Conservation (phyloP, 441 rosid genomes). For the Dalechampia spathulata region DNA sequence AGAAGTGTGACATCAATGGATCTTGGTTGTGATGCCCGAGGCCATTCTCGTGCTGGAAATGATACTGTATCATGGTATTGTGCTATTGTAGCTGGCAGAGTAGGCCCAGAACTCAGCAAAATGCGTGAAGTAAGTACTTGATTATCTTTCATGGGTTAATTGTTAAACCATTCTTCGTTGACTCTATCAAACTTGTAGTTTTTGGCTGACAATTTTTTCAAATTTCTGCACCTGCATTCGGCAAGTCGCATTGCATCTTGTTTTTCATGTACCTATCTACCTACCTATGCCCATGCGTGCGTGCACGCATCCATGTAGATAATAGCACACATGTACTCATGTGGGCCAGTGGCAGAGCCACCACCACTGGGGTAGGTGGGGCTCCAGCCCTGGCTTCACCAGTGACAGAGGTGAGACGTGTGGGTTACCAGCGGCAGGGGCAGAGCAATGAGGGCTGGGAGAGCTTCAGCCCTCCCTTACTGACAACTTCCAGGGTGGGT, state of each 20-base stretch:
- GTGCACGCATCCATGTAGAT: too few relatives aligned
- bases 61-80: constrained; percentile 81
- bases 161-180: neutral
- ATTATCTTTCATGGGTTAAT: constrained; percentile 12
- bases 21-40: constrained; percentile 93
- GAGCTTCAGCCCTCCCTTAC: too few relatives aligned
- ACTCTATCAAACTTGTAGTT: neutral
- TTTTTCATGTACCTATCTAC: neutral
- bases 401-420: too few relatives aligned
- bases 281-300: too few relatives aligned
- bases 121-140: constrained; percentile 78
- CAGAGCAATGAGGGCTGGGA: too few relatives aligned
- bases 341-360: too few relatives aligned
- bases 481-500: too few relatives aligned
- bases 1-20: constrained; percentile 80
- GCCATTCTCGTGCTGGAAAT: constrained; percentile 86
- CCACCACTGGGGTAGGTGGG: too few relatives aligned
- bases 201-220: neutral
- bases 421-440: too few relatives aligned
- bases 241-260: neutral
- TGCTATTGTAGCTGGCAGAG: constrained; percentile 90
- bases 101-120: constrained; percentile 68
- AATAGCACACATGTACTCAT: too few relatives aligned
- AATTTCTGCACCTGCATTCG: neutral
- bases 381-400: too few relatives aligned